Evolutionary conservation across 2,329 filamentous ascomycete genomes (phyloP), one percentile per base, ranked within the genome.

Genomic region (Botryotinia convoluta): DNA sequence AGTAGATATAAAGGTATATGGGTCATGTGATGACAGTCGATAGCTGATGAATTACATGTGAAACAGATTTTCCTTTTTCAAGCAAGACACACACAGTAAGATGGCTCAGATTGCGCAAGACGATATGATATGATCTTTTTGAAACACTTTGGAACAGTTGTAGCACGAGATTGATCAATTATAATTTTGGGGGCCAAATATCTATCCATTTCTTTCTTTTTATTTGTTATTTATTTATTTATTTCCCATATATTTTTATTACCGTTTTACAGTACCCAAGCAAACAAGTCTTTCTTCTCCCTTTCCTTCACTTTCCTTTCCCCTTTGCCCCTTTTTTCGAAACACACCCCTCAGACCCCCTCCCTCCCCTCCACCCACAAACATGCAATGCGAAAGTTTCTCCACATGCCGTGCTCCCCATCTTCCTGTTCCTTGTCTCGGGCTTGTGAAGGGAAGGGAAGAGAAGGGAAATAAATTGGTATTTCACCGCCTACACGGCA

Each of bases 31-130:
- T 16, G 5, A 0, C 3, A 3, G 16, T 14, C 39, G 16, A 42
- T 4, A 3, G 16, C 16, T 16, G 2, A 42, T 42, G 16, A 16
- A 2, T 14, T 4, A 16, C 6, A 57, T 57, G 51, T 57, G 51
- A 57, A 57, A 29, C 51, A 16, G 51, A 57, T 29, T 29, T 57
- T 57, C 16, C n/a, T 57, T 57, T 57, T 29, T 4, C n/a, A 57
- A n/a, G n/a, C n/a, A 57, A 48, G 22, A 57, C 54, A 39, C 44
- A 20, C 44, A 45, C 44, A 45, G 44, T 45, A 22, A 22, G 20
- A 45, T 22, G 18, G 65, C 65, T 69, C n/a, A 18, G 67, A 69
- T 69, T 69, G 67, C 67, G 67, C 51, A 69, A 69, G 45, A n/a
- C 29, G 48, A 57, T 26, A 22, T 32, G 48, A 57, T 69, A 14